A percentile compares a stretch with the other conserved stretches of the same genome.
Evolutionary conservation across 495 filamentous ascomycete genomes (phyloP).

Genomic region (Chaetomium tenue): DNA sequence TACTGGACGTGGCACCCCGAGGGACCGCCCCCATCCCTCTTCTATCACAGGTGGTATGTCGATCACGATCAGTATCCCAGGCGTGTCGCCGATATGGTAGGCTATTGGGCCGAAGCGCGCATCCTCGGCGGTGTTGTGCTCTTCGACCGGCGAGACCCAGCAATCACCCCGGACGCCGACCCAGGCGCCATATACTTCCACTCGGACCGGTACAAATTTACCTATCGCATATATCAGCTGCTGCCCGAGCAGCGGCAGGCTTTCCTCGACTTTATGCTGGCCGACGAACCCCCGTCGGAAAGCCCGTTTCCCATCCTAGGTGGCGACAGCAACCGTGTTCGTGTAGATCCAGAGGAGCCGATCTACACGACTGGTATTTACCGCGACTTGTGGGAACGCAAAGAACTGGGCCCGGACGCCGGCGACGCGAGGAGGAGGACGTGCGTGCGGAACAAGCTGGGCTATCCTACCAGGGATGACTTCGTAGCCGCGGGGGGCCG

Average conservation of each 20-base stretch:
- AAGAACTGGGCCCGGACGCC: not conserved
- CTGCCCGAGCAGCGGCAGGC: conserved; percentile 26
- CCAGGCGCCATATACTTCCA: conserved; percentile 26
- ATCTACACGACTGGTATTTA: conserved; percentile 20
- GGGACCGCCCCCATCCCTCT: conserved; percentile 25
- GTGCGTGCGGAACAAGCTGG: not conserved
- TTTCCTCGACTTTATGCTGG: conserved; percentile 29
- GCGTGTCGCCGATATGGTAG: conserved; percentile 34
- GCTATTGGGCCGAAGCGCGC: conserved; percentile 38
- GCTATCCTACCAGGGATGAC: not conserved
- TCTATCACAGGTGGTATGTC: conserved; percentile 29
- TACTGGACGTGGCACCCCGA: conserved; percentile 8
- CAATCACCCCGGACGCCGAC: not conserved
- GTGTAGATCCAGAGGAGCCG: conserved; percentile 24
- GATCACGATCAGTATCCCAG: conserved; percentile 34
- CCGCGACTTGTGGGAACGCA: conserved; percentile 32
- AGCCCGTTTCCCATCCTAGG: conserved; percentile 26
- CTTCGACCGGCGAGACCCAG: conserved; percentile 30
- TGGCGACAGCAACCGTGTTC: conserved; percentile 21
- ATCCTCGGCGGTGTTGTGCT: conserved; percentile 38
- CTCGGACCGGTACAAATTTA: conserved; percentile 18
- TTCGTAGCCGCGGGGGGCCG: not conserved
- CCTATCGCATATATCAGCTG: conserved; percentile 26
- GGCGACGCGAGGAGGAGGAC: not conserved
- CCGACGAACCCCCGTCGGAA: not conserved